Evolutionary conservation across 2,329 filamentous ascomycete species (phyloP), one percentile per base, ranked within the genome.

Genomic region (Pestalotiopsis sp.): DNA sequence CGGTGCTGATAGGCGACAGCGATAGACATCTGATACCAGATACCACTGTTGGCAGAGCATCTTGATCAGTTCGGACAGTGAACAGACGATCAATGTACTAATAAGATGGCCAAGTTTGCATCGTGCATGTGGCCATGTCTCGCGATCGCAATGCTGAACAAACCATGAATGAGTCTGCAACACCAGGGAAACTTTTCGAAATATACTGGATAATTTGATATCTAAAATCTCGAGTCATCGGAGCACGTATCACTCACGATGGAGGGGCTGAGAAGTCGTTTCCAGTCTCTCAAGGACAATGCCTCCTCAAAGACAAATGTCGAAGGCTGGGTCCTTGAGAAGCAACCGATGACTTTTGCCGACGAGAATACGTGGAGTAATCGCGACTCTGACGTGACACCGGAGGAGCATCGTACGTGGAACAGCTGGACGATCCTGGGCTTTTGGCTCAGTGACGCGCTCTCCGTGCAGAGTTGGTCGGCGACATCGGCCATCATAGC

Each of bases 241-340:
- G 20, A 12, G n/a, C 9, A 17, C n/a, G 23, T 5, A 20, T n/a
- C 7, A 4, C 7, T n/a, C 7, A 52, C 3, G 9, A 52, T 52
- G 45, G 45, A 52, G 4, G 45, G 45, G 1, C n/a, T 52, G 6
- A 52, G 45, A 9, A n/a, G 45, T 20, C 45, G 45, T 1, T 52
- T 52, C 6, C 45, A 52, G 45, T 23, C 45, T 9, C 3, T 52
- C 9, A 52, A 20, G 6, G 20, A 11, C 45, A 52, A 52, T 52
- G 45, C 45, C 17, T 9, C 45, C 20, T 52, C 45, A 7, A 52
- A 52, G 45, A 85, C 82, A 4, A 79, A 81, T 25, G 52, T 82
- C 17, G 77, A 77, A 31, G 78, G 83, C 65, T 86, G 84, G 84
- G 77, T 84, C 69, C 76, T 86, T 39, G 83, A 82, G 7, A 85